Conservation (phyloP, 1,284 basidiomycete species). For the Boletus semigastroideus region DNA sequence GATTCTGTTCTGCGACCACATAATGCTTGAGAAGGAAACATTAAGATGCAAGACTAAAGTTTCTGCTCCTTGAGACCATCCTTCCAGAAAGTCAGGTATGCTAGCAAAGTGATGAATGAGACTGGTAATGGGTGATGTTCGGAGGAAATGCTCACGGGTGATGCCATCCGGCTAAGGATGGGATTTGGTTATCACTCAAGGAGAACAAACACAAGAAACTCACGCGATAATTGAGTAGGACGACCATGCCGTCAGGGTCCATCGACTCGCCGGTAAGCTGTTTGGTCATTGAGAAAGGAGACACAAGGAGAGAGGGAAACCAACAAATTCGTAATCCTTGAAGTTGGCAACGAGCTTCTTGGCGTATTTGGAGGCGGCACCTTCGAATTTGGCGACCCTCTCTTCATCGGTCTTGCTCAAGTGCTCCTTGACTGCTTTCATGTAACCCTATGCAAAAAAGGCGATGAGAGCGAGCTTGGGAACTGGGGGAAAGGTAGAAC, state of each 20-base stretch:
- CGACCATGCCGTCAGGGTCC: constrained; percentile 89
- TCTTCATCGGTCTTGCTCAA: constrained; percentile 64
- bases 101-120: constrained; percentile 40
- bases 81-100: constrained; percentile 95
- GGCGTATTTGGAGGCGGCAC: constrained; percentile 71
- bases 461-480: constrained; percentile 18
- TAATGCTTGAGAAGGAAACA: background rate
- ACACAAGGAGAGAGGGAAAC: constrained; percentile 22
- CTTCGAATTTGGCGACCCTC: constrained; percentile 81
- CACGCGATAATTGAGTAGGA: constrained; percentile 82
- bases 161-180: constrained; percentile 59
- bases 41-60: constrained; percentile 41
- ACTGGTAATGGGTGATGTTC: constrained; percentile 1
- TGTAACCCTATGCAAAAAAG: constrained; percentile 57
- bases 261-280: constrained; percentile 87
- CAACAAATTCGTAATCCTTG: constrained; percentile 87
- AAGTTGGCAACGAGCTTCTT: constrained; percentile 92
- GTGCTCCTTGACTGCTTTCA: constrained; percentile 76
- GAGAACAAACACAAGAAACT: constrained; percentile 22
- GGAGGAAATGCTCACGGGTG: constrained; percentile 57
- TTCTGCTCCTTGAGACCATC: constrained; percentile 82
- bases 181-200: constrained; percentile 8
- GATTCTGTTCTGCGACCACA: constrained; percentile 16
- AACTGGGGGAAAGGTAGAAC: constrained; percentile 35
- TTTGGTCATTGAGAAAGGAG: constrained; percentile 14